Conservation (phyloP, 805 yeast species). For the Candida adriatica region DNA sequence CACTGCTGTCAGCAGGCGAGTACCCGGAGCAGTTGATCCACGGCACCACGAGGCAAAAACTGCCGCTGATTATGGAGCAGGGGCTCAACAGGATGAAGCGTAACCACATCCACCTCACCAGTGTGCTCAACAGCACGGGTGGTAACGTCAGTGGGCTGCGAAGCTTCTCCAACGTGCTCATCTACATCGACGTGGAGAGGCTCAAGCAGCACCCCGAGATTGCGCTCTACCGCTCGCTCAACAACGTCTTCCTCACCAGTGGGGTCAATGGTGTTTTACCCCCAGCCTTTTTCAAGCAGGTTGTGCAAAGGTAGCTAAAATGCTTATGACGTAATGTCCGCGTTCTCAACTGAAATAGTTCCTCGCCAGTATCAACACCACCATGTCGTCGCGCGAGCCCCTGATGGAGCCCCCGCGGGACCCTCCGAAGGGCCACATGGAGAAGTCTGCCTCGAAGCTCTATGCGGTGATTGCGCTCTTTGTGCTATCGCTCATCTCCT, state of each 20-base stretch:
- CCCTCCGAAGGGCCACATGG: no score
- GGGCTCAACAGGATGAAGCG: constrained; percentile 67
- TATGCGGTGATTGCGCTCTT: constrained; percentile 29
- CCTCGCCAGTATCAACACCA: no score
- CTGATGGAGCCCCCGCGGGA: no score
- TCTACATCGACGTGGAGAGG: constrained; percentile 52
- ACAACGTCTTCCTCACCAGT: constrained; percentile 65
- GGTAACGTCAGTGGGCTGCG: constrained; percentile 73
- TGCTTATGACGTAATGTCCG: no score
- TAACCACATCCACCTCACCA: constrained; percentile 82
- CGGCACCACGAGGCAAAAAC: constrained; percentile 58
- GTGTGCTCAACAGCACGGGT: constrained; percentile 39
- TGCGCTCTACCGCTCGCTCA: constrained; percentile 57
- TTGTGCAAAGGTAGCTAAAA: constrained; percentile 28
- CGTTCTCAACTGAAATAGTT: no score
- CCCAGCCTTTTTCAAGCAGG: constrained; percentile 34
- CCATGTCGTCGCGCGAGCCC: no score
- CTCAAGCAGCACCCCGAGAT: constrained; percentile 34
- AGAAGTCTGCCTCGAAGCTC: constrained; percentile 12
- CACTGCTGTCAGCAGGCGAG: constrained; percentile 30
- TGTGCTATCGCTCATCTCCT: constrained; percentile 44
- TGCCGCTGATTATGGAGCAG: constrained; percentile 42
- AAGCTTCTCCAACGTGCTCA: constrained; percentile 41
- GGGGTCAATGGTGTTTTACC: constrained; percentile 52
- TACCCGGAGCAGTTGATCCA: constrained; percentile 60